Conservation (phyloP, 306 rosid genomes). For the Lithocarpus polystachyus region DNA sequence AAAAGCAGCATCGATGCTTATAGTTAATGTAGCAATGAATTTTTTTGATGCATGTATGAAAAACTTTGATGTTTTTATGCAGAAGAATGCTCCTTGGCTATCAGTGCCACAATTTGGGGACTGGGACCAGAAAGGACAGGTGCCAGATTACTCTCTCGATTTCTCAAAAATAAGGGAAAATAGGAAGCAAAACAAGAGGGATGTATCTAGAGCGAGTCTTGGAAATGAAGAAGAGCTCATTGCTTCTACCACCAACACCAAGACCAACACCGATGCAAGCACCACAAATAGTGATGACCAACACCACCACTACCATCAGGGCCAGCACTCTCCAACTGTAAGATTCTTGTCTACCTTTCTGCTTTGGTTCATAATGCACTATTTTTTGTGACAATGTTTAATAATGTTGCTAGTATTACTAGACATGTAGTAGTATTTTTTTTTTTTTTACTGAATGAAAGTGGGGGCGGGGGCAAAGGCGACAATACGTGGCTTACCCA, state of each 20-base stretch:
- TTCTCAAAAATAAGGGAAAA: constrained; percentile 91
- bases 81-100: constrained; percentile 79
- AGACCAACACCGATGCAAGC: constrained; percentile 10
- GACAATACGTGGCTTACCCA: too few species aligned
- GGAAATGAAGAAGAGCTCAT: constrained; percentile 92
- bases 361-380: constrained; percentile 3
- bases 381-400: constrained; percentile 3
- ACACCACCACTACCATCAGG: constrained; percentile 53
- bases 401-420: neutral
- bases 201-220: constrained; percentile 81
- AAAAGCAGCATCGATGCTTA: neutral
- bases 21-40: neutral
- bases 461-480: too few species aligned
- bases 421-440: constrained; percentile 5
- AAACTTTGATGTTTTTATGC: constrained; percentile 4
- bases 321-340: constrained; percentile 72
- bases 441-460: too few species aligned
- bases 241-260: constrained; percentile 35
- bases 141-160: constrained; percentile 91
- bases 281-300: constrained; percentile 41
- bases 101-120: constrained; percentile 98
- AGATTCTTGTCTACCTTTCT: constrained; percentile 31
- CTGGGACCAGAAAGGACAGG: constrained; percentile 92
- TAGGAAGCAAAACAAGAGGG: constrained; percentile 94
- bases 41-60: neutral